These are phyloP conservation scores for Panaeolus cyanescens DNA, from an alignment of 768 basidiomycete genomes.

Conservation along the genomic window DNA sequence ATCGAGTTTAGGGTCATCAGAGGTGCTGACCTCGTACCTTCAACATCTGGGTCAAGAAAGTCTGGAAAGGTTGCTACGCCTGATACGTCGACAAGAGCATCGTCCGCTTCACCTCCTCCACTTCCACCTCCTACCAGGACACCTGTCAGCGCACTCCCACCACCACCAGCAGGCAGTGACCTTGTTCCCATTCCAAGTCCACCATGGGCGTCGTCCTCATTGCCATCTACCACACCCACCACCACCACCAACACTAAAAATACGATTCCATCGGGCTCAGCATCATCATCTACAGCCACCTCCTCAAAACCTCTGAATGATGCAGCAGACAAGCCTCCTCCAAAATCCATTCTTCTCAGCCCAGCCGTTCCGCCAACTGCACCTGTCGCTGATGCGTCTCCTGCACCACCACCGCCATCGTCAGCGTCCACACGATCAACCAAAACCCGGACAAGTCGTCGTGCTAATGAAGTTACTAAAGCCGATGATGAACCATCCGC, in stretches of 20 bases:
- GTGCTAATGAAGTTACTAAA: not conserved
- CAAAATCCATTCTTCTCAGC: not conserved
- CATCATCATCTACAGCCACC: not conserved
- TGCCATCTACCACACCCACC: not conserved
- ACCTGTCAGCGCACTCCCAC: not conserved
- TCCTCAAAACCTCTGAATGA: not conserved
- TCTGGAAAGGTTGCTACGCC: not conserved
- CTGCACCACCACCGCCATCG: not conserved
- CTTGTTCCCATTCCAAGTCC: constrained; percentile 18
- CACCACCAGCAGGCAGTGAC: not conserved
- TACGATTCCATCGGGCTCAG: not conserved
- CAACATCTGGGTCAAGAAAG: not conserved
- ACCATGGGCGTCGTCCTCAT: constrained; percentile 16
- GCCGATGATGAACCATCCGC: not conserved
- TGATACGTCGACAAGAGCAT: not conserved
- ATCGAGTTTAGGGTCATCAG: constrained; percentile 10
- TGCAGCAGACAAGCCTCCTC: not conserved
- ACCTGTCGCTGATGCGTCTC: not conserved
- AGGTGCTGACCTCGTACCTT: not conserved
- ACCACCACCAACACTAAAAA: not conserved
- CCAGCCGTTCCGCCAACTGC: not conserved
- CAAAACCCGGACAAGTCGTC: not conserved
- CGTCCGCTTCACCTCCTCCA: not conserved
- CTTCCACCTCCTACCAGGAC: not conserved
- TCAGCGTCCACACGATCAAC: not conserved